Percentiles rank a stretch among this genome's conserved stretches.
These are phyloP conservation scores for Botrytis fragariae DNA, from an alignment of 2,329 filamentous ascomycete genomes.

Conservation along the genomic window DNA sequence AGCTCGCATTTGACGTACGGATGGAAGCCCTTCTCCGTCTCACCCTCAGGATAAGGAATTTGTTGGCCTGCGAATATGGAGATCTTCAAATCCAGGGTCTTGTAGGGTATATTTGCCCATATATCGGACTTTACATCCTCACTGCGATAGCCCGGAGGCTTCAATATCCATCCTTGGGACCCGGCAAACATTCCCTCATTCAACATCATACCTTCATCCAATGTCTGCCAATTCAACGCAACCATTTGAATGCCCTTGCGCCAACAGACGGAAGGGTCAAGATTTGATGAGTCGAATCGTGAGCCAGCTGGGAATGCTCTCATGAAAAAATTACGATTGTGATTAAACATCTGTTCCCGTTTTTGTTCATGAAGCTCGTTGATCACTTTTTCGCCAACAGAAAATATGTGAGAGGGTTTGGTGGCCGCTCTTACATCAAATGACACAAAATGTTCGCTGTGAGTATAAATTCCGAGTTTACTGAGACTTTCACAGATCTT, in stretches of 20 bases:
- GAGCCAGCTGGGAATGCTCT: slow-evolving; percentile 83
- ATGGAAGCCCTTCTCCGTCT: slow-evolving; percentile 53
- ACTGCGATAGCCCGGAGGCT: slow-evolving; percentile 70
- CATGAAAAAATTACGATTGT: slow-evolving; percentile 82
- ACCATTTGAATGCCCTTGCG: slow-evolving; percentile 86
- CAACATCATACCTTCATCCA: slow-evolving; percentile 92
- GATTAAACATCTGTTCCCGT: slow-evolving; percentile 64
- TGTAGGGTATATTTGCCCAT: slow-evolving; percentile 40
- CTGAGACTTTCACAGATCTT: slow-evolving; percentile 71
- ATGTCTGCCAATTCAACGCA: slow-evolving; percentile 89
- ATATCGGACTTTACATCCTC: slow-evolving; percentile 30
- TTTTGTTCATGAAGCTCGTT: slow-evolving; percentile 57
- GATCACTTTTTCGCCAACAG: slow-evolving; percentile 62
- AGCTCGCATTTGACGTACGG: slow-evolving; percentile 78
- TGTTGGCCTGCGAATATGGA: slow-evolving; percentile 75
- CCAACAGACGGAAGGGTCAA: slow-evolving; percentile 85
- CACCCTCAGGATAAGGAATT: slow-evolving; percentile 62
- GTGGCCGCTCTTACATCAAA: slow-evolving; percentile 64
- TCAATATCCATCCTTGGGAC: slow-evolving; percentile 79
- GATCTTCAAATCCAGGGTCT: slow-evolving; percentile 65
- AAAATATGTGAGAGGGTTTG: slow-evolving; percentile 65
- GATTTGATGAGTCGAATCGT: slow-evolving; percentile 79
- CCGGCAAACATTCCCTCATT: slow-evolving; percentile 90
- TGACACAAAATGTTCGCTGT: slow-evolving; percentile 75
- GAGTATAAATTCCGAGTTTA: slow-evolving; percentile 78